phyloP scores from a whole-genome alignment of 768 basidiomycete genomes.

The Agaricus sinodeliciosus region DNA sequence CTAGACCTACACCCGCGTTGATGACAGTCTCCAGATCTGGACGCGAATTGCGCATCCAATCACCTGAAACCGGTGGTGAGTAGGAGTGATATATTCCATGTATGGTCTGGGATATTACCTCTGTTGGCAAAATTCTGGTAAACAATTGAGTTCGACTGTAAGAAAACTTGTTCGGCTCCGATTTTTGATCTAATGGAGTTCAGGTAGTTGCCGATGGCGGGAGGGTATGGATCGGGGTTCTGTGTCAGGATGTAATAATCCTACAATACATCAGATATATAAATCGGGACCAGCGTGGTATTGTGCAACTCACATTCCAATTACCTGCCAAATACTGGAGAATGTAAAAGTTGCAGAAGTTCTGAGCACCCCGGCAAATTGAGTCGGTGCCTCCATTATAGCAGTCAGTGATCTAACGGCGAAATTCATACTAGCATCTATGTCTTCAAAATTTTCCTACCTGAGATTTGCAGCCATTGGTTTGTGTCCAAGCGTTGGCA shows the following conservation, averaged over 20 bases:
- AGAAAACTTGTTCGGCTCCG: constrained; percentile 39
- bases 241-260: constrained; percentile 40
- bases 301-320: constrained; percentile 37
- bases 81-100: too few species aligned
- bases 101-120: constrained; percentile 22
- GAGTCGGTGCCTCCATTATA: constrained; percentile 39
- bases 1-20: constrained; percentile 37
- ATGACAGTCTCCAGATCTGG: constrained; percentile 51
- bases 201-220: constrained; percentile 27
- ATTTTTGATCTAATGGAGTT: constrained; percentile 27
- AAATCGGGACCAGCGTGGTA: not conserved
- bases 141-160: constrained; percentile 31
- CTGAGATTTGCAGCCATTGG: constrained; percentile 44
- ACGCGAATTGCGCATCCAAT: constrained; percentile 51
- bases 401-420: constrained; percentile 41
- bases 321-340: constrained; percentile 46
- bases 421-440: not conserved
- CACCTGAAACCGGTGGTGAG: constrained; percentile 24
- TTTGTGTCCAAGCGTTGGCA: constrained; percentile 33
- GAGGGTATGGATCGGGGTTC: constrained; percentile 44
- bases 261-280: constrained; percentile 12
- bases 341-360: constrained; percentile 51
- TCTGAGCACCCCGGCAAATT: constrained; percentile 51
- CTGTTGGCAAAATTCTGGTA: constrained; percentile 40
- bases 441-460: constrained; percentile 19